These are phyloP conservation scores for Protomyces inouyei DNA, from an alignment of 1,139 yeast species.

Conservation along the genomic window DNA sequence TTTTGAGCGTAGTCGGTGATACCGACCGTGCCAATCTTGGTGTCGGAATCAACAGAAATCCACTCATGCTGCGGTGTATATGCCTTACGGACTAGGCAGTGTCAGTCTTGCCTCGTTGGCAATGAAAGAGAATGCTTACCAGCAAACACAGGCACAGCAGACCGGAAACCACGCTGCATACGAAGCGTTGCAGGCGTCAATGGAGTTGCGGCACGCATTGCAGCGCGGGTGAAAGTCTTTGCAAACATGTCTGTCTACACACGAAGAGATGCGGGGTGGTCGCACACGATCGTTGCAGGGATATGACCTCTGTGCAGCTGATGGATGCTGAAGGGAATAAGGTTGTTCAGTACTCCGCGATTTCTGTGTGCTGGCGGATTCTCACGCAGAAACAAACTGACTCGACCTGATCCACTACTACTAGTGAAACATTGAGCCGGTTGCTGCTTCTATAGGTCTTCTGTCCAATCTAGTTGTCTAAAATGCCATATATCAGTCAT, in stretches of 20 bases:
- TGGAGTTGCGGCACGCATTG: not conserved
- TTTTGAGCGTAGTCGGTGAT: conserved; percentile 94
- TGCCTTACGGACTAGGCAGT: conserved; percentile 10
- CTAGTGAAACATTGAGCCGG: too few species aligned
- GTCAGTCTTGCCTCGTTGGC: not conserved
- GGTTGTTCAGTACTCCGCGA: too few species aligned
- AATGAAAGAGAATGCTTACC: not conserved
- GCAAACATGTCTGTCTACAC: not conserved
- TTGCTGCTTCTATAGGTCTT: too few species aligned
- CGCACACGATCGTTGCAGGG: too few species aligned
- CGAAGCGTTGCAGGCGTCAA: not conserved
- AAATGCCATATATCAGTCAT: too few species aligned
- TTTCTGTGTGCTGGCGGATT: too few species aligned
- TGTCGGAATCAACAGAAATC: conserved; percentile 81
- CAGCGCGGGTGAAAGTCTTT: not conserved
- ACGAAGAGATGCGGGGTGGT: not conserved
- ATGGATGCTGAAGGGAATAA: not conserved
- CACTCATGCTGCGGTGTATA: conserved; percentile 84
- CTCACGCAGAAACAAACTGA: too few species aligned
- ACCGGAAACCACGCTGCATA: not conserved
- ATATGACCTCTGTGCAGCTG: not conserved
- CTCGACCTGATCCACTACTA: too few species aligned
- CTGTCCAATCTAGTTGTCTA: too few species aligned
- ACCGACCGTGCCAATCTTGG: conserved; percentile 57
- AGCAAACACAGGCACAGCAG: not conserved